Base-by-base conservation (phyloP, 1,284 basidiomycete genomes). In the Tausonia pullulans region DNA sequence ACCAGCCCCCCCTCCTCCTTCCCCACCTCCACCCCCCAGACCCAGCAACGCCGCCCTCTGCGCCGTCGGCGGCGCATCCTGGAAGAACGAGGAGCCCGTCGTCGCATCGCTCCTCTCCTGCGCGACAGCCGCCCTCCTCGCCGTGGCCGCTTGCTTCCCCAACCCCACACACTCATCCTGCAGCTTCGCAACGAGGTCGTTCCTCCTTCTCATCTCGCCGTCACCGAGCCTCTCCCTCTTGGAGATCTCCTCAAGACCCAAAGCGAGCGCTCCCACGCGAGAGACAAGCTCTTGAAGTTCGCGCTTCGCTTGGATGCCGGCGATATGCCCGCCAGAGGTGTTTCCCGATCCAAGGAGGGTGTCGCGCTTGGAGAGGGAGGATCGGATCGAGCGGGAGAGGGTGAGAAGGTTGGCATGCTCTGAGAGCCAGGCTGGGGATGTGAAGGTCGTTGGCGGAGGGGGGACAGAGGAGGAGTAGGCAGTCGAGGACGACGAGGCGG, bases 161-260 rank as follows among this genome's bases (percentile, higher is more conserved):
- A 91, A 78, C 77, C 85, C 87, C 79, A 90, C 87, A 77, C 87
- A 88, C 71, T 92, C 88, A 73, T 91, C 89, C 75, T 88, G 85
- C 70, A 93, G 76, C 61, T 85, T 80, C 62, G 84, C 84, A 64
- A 88, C 83, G 84, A 91, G 86, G 71, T 90, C 88, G 64, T 83
- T 84, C 67, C 90, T 79, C 62, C 90, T 79, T 75, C 87, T 85
- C 69, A 91, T 76, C 78, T 90, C 87, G 60, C 87, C 87, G 74
- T 87, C 84, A 70, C 81, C 85, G 81, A 90, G 44, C 46, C 40
- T 83, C 58, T 87, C 87, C 52, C 77, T 78, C 74, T 82, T 75
- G 5, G 79, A 86, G 53, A 88, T 79, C 55, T 79, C 80, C 70
- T 83, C 79, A 70, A 90, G 76, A 40, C 85, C 87, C 63, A 81